Evolutionary conservation across 176 grass and related monocot species (phyloP), one percentile per base, ranked within the genome.

Genomic region (Tuctoria greenei): DNA sequence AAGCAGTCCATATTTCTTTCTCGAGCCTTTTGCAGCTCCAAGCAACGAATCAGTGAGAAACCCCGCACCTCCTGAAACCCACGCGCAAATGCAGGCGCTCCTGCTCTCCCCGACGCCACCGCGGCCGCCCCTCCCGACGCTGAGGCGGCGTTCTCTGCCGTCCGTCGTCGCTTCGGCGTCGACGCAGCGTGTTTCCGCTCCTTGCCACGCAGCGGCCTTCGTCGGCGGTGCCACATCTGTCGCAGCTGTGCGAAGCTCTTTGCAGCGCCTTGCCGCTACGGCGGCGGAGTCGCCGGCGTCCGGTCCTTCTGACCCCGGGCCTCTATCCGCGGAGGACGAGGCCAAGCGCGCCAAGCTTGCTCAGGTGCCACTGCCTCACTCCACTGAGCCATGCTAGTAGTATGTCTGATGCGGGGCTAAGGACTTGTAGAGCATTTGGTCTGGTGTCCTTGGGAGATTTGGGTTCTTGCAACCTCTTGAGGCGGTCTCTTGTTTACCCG

Each of bases 261-360:
- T 35, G 36, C 36, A 71, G 67, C 81, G 40, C 51, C 79, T 78
- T 45, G 39, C 66, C 38, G 64, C 67, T 0, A 31, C 69, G 11
- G 42, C 67, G 6, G 34, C 38, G 7, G 47, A 25, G 14, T 8
- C 51, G 18, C 28, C 78, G 10, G 24, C 82, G 55, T 23, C 44
- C n/a, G 55, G 21, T 13, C 63, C 82, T 47, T 13, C 70, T 40
- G 67, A 67, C 14, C 41, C 54, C 17, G 10, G 67, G 6, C 51
- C 67, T 59, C 13, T 11, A 87, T 40, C 93, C 16, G 28, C 71
- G 20, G 72, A 82, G 76, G 87, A 64, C 9, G 82, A 84, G 8
- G 78, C 44, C 20, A 80, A 89, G 72, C 85, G 69, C 59, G 84
- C 86, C n/a, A 97, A 84, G 86, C 91, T 97, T 36, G 81, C 82